phyloP scores from a whole-genome alignment of 768 basidiomycete species.

The Rhodosporidiobolus odoratus region DNA sequence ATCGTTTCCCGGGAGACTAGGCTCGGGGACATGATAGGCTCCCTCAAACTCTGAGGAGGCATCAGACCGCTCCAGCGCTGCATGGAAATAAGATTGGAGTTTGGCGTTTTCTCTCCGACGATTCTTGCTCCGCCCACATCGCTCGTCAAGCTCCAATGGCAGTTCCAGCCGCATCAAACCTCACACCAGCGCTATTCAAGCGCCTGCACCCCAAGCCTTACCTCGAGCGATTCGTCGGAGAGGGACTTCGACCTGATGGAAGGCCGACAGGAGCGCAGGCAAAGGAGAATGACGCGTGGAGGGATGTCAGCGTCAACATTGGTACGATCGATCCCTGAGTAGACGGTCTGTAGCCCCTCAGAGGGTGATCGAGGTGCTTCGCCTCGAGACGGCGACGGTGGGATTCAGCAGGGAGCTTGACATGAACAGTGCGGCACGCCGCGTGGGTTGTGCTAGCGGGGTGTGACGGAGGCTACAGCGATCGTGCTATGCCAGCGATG shows the following conservation, averaged over 20 bases:
- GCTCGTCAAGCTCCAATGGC: conserved; percentile 1
- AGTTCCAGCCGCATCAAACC: neutral
- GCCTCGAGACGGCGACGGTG: too few species aligned
- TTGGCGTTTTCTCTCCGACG: too few species aligned
- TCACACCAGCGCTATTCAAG: conserved; percentile 53
- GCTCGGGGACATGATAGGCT: too few species aligned
- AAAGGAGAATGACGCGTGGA: conserved; percentile 50
- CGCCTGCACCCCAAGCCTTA: conserved; percentile 84
- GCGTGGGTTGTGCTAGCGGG: too few species aligned
- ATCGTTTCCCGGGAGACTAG: too few species aligned
- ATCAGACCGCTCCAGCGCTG: too few species aligned
- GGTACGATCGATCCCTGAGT: conserved; percentile 54
- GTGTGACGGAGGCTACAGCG: too few species aligned
- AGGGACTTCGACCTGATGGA: conserved; percentile 77
- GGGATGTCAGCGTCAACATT: conserved; percentile 69
- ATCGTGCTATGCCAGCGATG: too few species aligned
- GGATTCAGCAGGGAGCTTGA: conserved; percentile 1
- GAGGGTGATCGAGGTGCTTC: neutral
- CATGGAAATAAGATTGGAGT: too few species aligned
- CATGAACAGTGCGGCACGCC: too few species aligned
- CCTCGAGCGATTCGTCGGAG: conserved; percentile 74
- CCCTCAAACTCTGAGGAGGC: too few species aligned
- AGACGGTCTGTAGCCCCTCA: neutral
- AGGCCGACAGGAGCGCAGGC: conserved; percentile 53
- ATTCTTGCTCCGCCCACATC: too few species aligned